These are phyloP conservation scores for Boletus reticuloceps DNA, from an alignment of 768 basidiomycete species.

Conservation along the genomic window DNA sequence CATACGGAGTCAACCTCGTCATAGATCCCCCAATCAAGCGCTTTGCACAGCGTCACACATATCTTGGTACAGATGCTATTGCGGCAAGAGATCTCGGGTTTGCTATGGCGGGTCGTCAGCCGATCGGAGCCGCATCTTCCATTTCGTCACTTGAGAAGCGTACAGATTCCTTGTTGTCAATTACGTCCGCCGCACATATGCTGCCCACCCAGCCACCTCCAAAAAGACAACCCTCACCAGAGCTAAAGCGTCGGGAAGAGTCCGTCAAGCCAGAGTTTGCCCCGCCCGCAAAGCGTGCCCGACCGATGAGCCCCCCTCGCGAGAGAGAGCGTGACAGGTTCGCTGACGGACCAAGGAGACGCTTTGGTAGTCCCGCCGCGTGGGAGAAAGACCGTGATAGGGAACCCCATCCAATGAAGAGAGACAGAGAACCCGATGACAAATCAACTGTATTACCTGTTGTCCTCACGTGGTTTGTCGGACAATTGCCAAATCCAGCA, in stretches of 20 bases:
- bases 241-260: conserved; percentile 43
- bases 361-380: conserved; percentile 38
- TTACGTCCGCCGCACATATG: conserved; percentile 28
- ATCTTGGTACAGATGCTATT: conserved; percentile 81
- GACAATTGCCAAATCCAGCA: conserved; percentile 65
- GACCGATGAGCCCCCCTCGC: conserved; percentile 46
- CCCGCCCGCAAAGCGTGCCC: conserved; percentile 42
- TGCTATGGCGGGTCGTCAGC: conserved; percentile 43
- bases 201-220: conserved; percentile 19
- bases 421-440: conserved; percentile 43
- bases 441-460: conserved; percentile 48
- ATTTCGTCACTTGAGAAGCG: conserved; percentile 31
- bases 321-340: conserved; percentile 50
- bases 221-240: conserved; percentile 34
- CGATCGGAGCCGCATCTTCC: conserved; percentile 16
- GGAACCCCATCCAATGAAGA: conserved; percentile 37
- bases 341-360: conserved; percentile 36
- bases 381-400: conserved; percentile 49
- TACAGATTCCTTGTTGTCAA: conserved; percentile 36
- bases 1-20: neutral
- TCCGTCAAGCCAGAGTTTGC: conserved; percentile 37
- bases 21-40: conserved; percentile 88
- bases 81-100: conserved; percentile 87
- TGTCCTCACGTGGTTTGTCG: conserved; percentile 82
- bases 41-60: conserved; percentile 77